These are phyloP conservation scores for Trypanosoma mega DNA, from an alignment of 208 protist genomes.

Conservation along the genomic window DNA sequence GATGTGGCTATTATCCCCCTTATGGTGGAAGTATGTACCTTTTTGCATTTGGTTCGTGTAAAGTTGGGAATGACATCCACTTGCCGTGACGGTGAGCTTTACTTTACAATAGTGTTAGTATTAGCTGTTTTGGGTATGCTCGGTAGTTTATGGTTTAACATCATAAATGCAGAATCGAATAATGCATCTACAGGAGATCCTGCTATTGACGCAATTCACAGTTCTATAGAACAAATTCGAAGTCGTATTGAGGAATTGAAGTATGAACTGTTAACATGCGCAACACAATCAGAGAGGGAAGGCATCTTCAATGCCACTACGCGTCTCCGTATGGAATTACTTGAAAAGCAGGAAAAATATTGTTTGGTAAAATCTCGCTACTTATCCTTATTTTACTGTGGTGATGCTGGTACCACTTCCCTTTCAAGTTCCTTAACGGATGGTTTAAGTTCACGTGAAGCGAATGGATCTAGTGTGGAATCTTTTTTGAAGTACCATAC, in stretches of 20 bases:
- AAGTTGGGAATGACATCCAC: conserved; percentile 38
- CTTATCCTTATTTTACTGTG: too few species aligned
- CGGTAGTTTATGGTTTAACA: conserved; percentile 54
- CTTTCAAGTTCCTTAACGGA: conserved; percentile 9
- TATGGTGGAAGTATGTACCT: conserved; percentile 30
- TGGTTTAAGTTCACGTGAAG: too few species aligned
- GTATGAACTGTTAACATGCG: conserved; percentile 47
- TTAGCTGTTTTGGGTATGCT: conserved; percentile 32
- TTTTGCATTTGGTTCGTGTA: conserved; percentile 40
- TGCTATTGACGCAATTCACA: conserved; percentile 54
- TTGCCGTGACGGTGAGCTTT: conserved; percentile 47
- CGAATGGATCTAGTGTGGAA: too few species aligned
- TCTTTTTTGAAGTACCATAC: too few species aligned
- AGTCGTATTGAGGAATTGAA: conserved; percentile 64
- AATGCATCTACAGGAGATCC: conserved; percentile 46
- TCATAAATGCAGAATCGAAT: conserved; percentile 36
- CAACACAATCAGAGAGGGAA: conserved; percentile 45
- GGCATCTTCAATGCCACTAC: conserved; percentile 66
- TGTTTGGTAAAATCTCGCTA: conserved; percentile 60
- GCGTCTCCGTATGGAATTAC: conserved; percentile 65
- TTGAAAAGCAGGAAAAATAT: conserved; percentile 75
- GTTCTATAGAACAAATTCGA: conserved; percentile 60
- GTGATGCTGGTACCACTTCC: conserved; percentile 38
- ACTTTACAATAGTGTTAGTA: conserved; percentile 42
- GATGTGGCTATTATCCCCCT: conserved; percentile 31